A percentile compares a stretch with the other conserved stretches of the same genome.
phyloP scores from a whole-genome alignment of 176 grass and related monocot genomes.

The Raddia distichophylla region DNA sequence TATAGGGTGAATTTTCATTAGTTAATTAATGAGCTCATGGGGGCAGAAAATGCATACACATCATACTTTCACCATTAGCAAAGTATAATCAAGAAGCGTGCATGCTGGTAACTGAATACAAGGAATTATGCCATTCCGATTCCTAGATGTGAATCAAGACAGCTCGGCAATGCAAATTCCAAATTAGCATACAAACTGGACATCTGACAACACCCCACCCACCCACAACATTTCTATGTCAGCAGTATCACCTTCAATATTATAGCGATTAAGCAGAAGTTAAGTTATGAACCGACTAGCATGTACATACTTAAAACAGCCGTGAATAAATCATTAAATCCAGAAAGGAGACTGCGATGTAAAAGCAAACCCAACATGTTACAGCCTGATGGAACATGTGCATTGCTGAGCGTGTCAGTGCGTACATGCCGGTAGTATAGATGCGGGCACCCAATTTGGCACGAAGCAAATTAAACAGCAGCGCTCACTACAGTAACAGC shows the following conservation, averaged over 20 bases:
- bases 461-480: neutral
- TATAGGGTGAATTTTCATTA: neutral
- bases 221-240: neutral
- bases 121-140: neutral
- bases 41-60: neutral
- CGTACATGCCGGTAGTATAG: too few species aligned
- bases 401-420: too few species aligned
- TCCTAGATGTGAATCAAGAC: neutral
- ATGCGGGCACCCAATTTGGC: neutral
- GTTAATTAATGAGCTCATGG: neutral
- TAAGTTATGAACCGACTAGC: neutral
- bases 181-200: neutral
- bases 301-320: neutral
- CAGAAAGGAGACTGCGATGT: too few species aligned
- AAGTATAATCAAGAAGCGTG: neutral
- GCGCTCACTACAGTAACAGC: neutral
- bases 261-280: neutral
- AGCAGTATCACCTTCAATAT: neutral
- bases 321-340: neutral
- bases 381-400: too few species aligned
- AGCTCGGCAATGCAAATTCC: neutral
- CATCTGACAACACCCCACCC: neutral
- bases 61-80: neutral
- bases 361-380: too few species aligned
- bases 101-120: neutral